Base-by-base conservation (phyloP, 139 green algal genomes). In the Prasinococcaceae sp. region DNA sequence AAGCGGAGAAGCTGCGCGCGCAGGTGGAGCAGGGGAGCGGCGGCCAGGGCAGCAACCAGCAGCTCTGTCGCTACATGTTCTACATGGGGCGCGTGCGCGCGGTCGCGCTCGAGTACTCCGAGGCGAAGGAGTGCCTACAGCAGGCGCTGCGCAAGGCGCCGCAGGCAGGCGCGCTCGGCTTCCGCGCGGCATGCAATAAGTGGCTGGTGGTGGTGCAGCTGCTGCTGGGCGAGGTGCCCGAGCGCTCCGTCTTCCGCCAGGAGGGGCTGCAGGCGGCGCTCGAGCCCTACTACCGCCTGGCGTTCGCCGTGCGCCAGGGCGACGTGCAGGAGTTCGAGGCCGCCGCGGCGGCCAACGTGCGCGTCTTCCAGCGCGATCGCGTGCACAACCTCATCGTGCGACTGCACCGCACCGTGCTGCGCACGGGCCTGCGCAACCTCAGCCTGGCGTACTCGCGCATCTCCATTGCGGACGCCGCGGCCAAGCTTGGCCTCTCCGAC, bases 1-100 rank as follows among this genome's bases (percentile, higher is more conserved):
- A 94, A 78, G 92, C 90, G 10, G 92, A 99, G 62, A 86, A 90
- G 60, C 83, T 99, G 57, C 75, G 92, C n/a, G n/a, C n/a, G n/a
- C n/a, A n/a, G n/a, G n/a, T n/a, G n/a, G n/a, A n/a, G n/a, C n/a
- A n/a, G n/a, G n/a, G n/a, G n/a, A n/a, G n/a, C n/a, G n/a, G n/a
- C n/a, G n/a, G n/a, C n/a, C n/a, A n/a, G n/a, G n/a, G n/a, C n/a
- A n/a, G n/a, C n/a, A n/a, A n/a, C n/a, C 70, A 78, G 37, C 89
- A 98, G 81, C 74, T 83, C 57, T 87, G 63, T 61, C 69, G 88
- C 30, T 94, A 96, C 68, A 66, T 97, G 47, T 94, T 83, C 69
- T 97, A 97, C 75, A 66, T 93, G 50, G 92, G 90, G 27, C 75
- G 80, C 54, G 96, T 99, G 58, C 72, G 76, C 6, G 84, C 92